Percentiles rank a stretch among this genome's conserved stretches.
Conservation (phyloP, 2,329 filamentous ascomycete genomes). For the Blastomyces parvus region DNA sequence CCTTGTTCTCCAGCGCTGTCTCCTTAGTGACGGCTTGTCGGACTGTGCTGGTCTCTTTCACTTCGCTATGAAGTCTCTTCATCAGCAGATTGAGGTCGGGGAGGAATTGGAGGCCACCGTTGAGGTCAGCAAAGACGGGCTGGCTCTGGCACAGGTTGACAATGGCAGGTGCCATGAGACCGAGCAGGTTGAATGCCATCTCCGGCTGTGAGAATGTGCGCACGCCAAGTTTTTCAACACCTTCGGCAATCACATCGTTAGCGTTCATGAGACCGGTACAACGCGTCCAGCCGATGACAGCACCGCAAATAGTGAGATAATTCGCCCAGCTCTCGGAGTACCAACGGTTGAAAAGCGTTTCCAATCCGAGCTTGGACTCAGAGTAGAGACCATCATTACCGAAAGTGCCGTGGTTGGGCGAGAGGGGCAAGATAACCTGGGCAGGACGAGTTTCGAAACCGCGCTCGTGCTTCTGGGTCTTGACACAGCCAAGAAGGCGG, state of each 20-base stretch:
- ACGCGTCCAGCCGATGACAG: slow-evolving; percentile 97
- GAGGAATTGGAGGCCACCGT: slow-evolving; percentile 95
- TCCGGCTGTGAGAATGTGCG: slow-evolving; percentile 98
- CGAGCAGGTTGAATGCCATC: slow-evolving; percentile 98
- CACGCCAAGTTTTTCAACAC: slow-evolving; percentile 90
- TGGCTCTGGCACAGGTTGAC: slow-evolving; percentile 93
- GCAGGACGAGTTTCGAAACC: slow-evolving; percentile 92
- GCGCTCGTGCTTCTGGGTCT: slow-evolving; percentile 75
- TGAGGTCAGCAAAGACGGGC: slow-evolving; percentile 93
- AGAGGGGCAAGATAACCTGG: slow-evolving; percentile 90
- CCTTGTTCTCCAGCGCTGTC: slow-evolving; percentile 91
- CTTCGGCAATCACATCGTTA: slow-evolving; percentile 96
- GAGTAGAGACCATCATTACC: slow-evolving; percentile 97
- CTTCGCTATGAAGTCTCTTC: slow-evolving; percentile 85
- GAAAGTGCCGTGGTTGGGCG: slow-evolving; percentile 96
- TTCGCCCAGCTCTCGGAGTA: slow-evolving; percentile 94
- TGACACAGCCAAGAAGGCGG: slow-evolving; percentile 81
- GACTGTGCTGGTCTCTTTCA: slow-evolving; percentile 90
- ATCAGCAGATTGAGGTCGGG: slow-evolving; percentile 90
- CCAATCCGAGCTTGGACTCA: slow-evolving; percentile 91
- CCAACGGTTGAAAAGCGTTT: slow-evolving; percentile 98
- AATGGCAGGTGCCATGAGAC: slow-evolving; percentile 87
- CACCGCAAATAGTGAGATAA: slow-evolving; percentile 96
- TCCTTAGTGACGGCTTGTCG: slow-evolving; percentile 91
- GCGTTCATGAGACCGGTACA: slow-evolving; percentile 96